Evolutionary conservation across 208 protist genomes (phyloP), one percentile per base, ranked within the genome.

Genomic region (Trypanosoma avium): DNA sequence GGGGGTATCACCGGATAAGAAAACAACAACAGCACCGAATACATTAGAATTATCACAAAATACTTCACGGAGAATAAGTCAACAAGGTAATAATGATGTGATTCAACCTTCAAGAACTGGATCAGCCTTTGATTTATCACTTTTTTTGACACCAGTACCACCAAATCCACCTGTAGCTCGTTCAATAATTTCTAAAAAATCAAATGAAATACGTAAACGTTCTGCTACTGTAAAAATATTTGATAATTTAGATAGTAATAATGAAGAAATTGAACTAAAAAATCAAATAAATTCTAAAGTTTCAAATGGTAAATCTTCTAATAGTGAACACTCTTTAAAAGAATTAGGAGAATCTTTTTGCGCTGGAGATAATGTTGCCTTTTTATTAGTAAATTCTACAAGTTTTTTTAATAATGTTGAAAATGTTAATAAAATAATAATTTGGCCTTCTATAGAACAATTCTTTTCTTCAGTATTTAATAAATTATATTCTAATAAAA

Each of bases 381-480:
- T 67, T 2, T 13, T 57, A 17, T 17, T 58, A 40, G 3, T 55
- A 21, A 24, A 38, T 40, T 17, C 52, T 21, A n/a, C 8, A 42
- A 7, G 4, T 50, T 38, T 17, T 40, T 10, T 55, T 12, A 21
- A 53, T 10, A 30, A 8, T 26, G 7, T 55, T 21, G 29, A 9
- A 48, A 35, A 30, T 17, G 40, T 24, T 5, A 8, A 35, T 42
- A 7, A 5, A 26, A 2, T 24, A 8, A n/a, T 4, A 33, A 48
- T 55, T 15, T 67, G 33, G 33, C 8, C 36, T 3, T 4, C 26
- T 26, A 50, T 67, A 17, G 47, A 50, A 22, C 5, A 38, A 10
- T 58, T 67, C 8, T 47, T 67, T 56, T 27, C n/a, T 12, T 10
- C 47, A 9, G 8, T 67, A 2, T 36, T 50, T 4, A 21, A 26